phyloP scores from a whole-genome alignment of 192 early-diverging fungal species.

The Linnemannia hyalina region DNA sequence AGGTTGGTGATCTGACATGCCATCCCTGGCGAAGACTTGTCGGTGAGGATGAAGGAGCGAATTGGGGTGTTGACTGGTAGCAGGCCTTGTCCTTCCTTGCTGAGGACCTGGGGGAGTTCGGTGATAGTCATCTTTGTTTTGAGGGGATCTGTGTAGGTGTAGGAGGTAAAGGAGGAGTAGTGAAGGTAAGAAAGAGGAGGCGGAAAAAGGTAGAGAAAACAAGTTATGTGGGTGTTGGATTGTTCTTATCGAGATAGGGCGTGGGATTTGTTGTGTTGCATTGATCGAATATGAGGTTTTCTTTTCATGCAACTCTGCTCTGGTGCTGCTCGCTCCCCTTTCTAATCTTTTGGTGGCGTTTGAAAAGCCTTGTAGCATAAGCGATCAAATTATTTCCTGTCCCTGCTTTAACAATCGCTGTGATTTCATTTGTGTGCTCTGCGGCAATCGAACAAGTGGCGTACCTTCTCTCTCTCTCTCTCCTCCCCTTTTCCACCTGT shows the following conservation, averaged over 20 bases:
- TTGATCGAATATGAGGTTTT: not conserved
- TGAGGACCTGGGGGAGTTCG: slow-evolving; percentile 26
- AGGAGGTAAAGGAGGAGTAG: not conserved
- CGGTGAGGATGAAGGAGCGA: slow-evolving; percentile 44
- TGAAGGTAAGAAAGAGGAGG: not conserved
- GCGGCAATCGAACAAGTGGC: too few species aligned
- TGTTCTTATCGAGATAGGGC: not conserved
- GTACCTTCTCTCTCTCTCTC: too few species aligned
- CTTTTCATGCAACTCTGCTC: not conserved
- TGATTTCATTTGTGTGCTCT: too few species aligned
- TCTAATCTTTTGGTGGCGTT: not conserved
- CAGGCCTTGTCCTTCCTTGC: slow-evolving; percentile 33
- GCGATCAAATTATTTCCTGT: not conserved
- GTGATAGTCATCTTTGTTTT: slow-evolving; percentile 20
- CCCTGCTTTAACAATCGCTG: not conserved
- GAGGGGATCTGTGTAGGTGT: too few species aligned
- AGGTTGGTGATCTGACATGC: slow-evolving; percentile 66
- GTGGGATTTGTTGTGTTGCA: not conserved
- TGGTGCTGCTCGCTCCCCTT: not conserved
- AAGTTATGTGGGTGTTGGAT: not conserved
- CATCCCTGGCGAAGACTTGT: slow-evolving; percentile 41
- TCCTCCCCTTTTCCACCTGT: not conserved
- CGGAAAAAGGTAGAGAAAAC: not conserved
- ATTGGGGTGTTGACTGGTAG: slow-evolving; percentile 30
- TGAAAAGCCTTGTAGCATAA: not conserved